Percentiles rank a stretch among this genome's conserved stretches.
phyloP scores from a whole-genome alignment of 2,329 filamentous ascomycete genomes.

The Chaetomium olivaceum region DNA sequence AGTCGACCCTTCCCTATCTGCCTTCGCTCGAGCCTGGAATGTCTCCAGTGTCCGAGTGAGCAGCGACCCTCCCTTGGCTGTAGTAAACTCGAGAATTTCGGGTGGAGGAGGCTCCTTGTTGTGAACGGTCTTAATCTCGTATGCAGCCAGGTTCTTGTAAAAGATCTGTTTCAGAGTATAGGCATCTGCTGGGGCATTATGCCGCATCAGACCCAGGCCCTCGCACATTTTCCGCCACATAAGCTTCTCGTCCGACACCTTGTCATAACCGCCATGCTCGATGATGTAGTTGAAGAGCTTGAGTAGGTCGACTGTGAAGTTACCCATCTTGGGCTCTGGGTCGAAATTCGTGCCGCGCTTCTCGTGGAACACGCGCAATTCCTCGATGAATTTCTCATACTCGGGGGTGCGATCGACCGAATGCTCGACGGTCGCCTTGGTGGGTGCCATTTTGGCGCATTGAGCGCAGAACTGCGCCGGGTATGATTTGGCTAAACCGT shows the following conservation, averaged over 20 bases:
- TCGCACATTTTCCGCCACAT: slow-evolving; percentile 80
- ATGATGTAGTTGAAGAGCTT: slow-evolving; percentile 78
- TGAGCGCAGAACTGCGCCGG: slow-evolving; percentile 23
- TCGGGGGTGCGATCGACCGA: slow-evolving; percentile 64
- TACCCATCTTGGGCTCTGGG: slow-evolving; percentile 76
- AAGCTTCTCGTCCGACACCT: slow-evolving; percentile 78
- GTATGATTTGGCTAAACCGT: not conserved
- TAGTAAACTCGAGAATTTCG: slow-evolving; percentile 84
- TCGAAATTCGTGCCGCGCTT: slow-evolving; percentile 79
- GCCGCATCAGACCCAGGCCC: slow-evolving; percentile 72
- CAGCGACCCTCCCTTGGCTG: slow-evolving; percentile 80
- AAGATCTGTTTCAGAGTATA: slow-evolving; percentile 86
- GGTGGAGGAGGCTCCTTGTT: slow-evolving; percentile 80
- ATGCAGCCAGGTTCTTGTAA: slow-evolving; percentile 86
- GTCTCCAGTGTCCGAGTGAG: slow-evolving; percentile 77
- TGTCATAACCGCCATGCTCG: slow-evolving; percentile 80
- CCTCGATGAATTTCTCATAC: slow-evolving; percentile 76
- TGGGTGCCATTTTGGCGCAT: slow-evolving; percentile 39
- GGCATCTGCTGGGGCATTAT: slow-evolving; percentile 78
- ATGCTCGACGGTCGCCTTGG: slow-evolving; percentile 38
- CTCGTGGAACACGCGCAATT: slow-evolving; percentile 71
- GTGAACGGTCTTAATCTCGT: slow-evolving; percentile 78
- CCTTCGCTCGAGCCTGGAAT: slow-evolving; percentile 48
- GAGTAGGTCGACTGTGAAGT: slow-evolving; percentile 72
- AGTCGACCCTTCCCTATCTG: slow-evolving; percentile 59